Evolutionary conservation across 2,329 filamentous ascomycete genomes (phyloP), one percentile per base, ranked within the genome.

Genomic region (Madurella fahalii): DNA sequence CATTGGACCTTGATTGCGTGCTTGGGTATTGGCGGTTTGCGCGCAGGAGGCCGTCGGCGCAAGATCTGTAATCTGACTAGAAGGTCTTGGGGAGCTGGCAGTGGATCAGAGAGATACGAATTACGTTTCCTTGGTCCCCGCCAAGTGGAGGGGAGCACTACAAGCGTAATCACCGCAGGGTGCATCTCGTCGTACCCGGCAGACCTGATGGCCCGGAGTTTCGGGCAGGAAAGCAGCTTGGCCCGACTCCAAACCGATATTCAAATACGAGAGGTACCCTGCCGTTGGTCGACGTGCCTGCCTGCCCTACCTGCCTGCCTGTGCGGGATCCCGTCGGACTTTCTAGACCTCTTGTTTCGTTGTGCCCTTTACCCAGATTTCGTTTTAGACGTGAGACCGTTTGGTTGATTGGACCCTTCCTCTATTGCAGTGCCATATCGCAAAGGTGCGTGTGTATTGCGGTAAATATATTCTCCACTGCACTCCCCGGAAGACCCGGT

Each of bases 181-280:
- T 54, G 49, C 51, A 18, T 54, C 39, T 51, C 39, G 51, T 44
- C 40, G 45, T 34, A 40, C 56, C 40, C 32, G 44, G 49, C 30
- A 49, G 40, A 31, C 41, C 40, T 44, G 25, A 52, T 34, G n/a
- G 32, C 48, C 34, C 53, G 50, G 58, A 54, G 52, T 40, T 46
- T 60, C 58, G 53, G 58, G 47, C 50, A 47, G 44, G 32, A 51
- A 50, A 42, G 37, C 43, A 56, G 48, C 53, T 53, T 47, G 48
- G 57, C 51, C 34, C 40, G 31, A 13, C 17, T 39, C 39, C 12
- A 48, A 42, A 41, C 43, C 42, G 40, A 47, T 15, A 53, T 16
- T 54, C 53, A 60, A 60, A 60, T 60, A 60, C 53, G 56, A 52
- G 56, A 56, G 47, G 30, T n/a, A 40, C 34, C 48, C 52, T 42